Base-by-base conservation (phyloP, 75 land plant genomes). In the Gnetum montanum region DNA sequence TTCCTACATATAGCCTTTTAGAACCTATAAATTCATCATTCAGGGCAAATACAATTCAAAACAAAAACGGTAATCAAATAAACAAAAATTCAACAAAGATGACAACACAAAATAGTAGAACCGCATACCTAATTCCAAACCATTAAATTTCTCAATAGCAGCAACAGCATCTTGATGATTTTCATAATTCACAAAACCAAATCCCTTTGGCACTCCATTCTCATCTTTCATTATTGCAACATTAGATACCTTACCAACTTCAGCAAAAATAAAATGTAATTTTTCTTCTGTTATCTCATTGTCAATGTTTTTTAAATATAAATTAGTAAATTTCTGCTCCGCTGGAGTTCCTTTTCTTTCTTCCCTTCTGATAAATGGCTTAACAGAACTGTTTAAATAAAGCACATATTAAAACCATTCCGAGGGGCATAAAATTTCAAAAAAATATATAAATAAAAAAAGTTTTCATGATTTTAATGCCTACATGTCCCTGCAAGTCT, bases 131-230 rank as follows among this genome's bases (percentile, higher is more conserved):
- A 81, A 58, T 58, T 68, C 60, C 11, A 34, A 46, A 33, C 85
- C 85, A 64, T 81, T 67, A 71, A 77, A 70, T 1, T 57, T 68
- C 34, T 81, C 81, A 56, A 68, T 29, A 12, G 88, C 88, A 0
- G 12, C 31, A 34, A 55, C 77, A 20, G 88, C 88, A 67, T 73
- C 85, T 44, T 81, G 78, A 22, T 77, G 71, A 27, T 54, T 64
- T 40, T 80, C 85, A 68, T 70, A 84, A 48, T 72, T 80, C 8
- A 81, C 81, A 62, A 84, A 84, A 16, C 85, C 84, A 65, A 84
- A 84, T 4, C 88, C 88, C 46, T 59, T 80, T 34, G 84, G 69
- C 12, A 50, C 55, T 8, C 79, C 85, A 65, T 67, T 57, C 8
- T 66, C 78, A 65, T 81, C 85, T 47, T 57, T 81, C 63, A 70